Conservation (phyloP, 2,329 filamentous ascomycete genomes). For the Metarhizium sp. region DNA sequence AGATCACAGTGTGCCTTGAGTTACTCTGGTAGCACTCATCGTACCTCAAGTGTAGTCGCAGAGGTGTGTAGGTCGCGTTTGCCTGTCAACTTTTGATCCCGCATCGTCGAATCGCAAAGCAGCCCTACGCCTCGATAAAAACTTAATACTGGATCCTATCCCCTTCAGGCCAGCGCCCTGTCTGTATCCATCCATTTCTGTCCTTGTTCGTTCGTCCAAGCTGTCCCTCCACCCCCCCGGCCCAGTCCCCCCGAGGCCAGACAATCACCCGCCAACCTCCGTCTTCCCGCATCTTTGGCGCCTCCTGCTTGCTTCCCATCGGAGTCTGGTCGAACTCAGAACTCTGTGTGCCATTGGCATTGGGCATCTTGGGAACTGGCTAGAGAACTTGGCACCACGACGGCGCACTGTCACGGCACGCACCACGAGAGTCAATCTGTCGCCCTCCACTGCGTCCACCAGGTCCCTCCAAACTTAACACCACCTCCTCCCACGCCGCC, state of each 20-base stretch:
- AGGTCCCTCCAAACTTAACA: neutral
- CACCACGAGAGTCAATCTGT: conserved; percentile 6
- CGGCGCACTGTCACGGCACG: conserved; percentile 5
- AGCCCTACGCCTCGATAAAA: conserved; percentile 5
- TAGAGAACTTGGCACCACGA: conserved; percentile 1
- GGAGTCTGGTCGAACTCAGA: neutral
- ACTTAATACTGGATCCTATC: conserved; percentile 7
- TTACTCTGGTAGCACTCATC: neutral
- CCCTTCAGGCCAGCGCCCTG: conserved; percentile 5
- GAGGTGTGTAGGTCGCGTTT: neutral
- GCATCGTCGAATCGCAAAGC: conserved; percentile 2
- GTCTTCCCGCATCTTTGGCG: conserved; percentile 1
- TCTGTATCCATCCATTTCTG: conserved; percentile 3
- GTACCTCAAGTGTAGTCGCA: neutral
- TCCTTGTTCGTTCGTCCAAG: neutral
- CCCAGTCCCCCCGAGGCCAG: neutral
- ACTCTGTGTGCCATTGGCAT: neutral
- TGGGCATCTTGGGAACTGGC: neutral
- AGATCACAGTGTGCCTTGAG: conserved; percentile 1
- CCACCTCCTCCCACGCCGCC: neutral
- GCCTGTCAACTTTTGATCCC: conserved; percentile 1
- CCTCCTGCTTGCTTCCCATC: neutral
- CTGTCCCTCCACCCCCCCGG: neutral
- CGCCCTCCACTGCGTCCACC: neutral
- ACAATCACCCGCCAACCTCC: conserved; percentile 1